Evolutionary conservation across 768 basidiomycete species (phyloP).

Genomic region (Lentinula edodes): DNA sequence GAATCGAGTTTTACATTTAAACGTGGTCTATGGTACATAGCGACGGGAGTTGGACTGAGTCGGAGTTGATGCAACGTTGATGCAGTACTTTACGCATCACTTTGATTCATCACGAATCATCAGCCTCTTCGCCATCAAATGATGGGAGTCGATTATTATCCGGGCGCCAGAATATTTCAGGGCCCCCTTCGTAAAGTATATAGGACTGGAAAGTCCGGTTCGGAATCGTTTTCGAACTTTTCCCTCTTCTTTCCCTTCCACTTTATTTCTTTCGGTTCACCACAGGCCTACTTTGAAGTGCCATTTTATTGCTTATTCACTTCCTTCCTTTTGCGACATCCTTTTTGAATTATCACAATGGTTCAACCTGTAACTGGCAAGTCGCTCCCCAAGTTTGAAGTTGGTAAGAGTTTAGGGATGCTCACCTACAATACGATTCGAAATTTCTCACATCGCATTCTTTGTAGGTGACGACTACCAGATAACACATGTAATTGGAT

Average conservation of each 20-base stretch:
- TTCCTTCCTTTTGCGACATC: neutral
- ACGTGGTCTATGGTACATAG: no score
- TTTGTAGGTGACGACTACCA: slow-evolving; percentile 67
- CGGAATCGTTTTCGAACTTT: neutral
- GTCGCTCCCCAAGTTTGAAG: slow-evolving; percentile 1
- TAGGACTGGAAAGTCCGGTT: neutral
- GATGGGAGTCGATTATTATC: no score
- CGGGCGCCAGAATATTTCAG: no score
- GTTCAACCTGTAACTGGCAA: neutral
- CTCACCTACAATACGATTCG: neutral
- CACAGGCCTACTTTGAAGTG: neutral
- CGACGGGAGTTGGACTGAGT: no score
- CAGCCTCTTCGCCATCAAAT: no score
- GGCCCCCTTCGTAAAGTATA: no score
- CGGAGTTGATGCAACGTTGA: no score
- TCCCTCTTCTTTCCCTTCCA: neutral
- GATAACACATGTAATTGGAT: slow-evolving; percentile 81
- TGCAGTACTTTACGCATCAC: no score
- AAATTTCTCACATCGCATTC: neutral
- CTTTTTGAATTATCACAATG: neutral
- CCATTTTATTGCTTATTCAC: neutral
- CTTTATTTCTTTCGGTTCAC: neutral
- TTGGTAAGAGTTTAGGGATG: neutral
- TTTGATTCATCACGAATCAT: no score
- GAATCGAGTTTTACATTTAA: no score